Percentiles rank a stretch among this genome's conserved stretches.
Conservation (phyloP, 495 filamentous ascomycete species). For the Glonium stellatum region DNA sequence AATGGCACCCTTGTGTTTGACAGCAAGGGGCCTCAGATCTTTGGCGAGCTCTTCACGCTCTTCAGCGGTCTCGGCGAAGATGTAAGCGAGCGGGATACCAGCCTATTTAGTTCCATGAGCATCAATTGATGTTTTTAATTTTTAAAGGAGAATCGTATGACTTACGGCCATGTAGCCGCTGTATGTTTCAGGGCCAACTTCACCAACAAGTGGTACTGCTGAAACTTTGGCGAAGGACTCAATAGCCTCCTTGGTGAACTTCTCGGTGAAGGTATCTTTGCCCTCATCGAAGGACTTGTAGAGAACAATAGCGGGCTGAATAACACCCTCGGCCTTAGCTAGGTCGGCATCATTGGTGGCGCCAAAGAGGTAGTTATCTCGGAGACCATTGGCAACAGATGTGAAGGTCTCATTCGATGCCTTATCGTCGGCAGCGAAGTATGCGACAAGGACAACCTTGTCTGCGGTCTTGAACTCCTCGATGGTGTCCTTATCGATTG, state of each 20-base stretch:
- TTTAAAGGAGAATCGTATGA: slow-evolving; percentile 15
- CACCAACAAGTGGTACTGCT: slow-evolving; percentile 86
- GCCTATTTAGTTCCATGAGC: slow-evolving; percentile 42
- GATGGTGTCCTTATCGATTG: slow-evolving; percentile 67
- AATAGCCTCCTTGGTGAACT: slow-evolving; percentile 70
- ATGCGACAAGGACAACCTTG: slow-evolving; percentile 91
- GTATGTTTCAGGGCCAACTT: slow-evolving; percentile 97
- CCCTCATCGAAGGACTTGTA: slow-evolving; percentile 99
- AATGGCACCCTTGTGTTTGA: slow-evolving; percentile 72
- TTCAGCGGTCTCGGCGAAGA: slow-evolving; percentile 91
- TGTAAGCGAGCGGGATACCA: slow-evolving; percentile 90
- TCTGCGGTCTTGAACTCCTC: slow-evolving; percentile 97
- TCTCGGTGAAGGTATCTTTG: slow-evolving; percentile 74
- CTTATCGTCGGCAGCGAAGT: slow-evolving; percentile 79
- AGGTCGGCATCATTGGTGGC: slow-evolving; percentile 72
- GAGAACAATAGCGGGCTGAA: slow-evolving; percentile 77
- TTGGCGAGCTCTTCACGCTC: slow-evolving; percentile 75
- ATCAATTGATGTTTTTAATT: background rate
- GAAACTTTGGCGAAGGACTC: slow-evolving; percentile 75
- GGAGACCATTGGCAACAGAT: slow-evolving; percentile 69
- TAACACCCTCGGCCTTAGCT: slow-evolving; percentile 84
- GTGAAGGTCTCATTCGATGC: slow-evolving; percentile 72
- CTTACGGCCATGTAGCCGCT: slow-evolving; percentile 83
- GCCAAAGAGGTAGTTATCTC: slow-evolving; percentile 90
- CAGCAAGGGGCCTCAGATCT: slow-evolving; percentile 54